phyloP scores from a whole-genome alignment of 2,329 filamentous ascomycete genomes.

The Hymenoscyphus scutula region DNA sequence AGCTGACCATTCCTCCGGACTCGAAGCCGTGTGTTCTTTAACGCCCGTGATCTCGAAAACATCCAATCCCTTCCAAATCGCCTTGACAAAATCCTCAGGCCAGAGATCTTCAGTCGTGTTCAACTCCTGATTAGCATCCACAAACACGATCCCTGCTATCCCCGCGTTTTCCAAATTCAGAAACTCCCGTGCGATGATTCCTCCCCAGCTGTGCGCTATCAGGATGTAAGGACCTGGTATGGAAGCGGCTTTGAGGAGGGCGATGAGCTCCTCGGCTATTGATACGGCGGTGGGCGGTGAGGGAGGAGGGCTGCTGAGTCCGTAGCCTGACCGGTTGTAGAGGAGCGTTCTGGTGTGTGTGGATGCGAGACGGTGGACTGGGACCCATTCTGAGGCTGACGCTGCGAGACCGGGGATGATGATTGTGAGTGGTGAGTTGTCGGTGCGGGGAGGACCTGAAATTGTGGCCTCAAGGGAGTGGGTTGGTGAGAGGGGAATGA shows the following conservation, averaged over 20 bases:
- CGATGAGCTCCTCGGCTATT: conserved; percentile 13
- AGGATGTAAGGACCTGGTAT: conserved; percentile 15
- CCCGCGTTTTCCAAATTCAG: conserved; percentile 14
- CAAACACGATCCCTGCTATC: conserved; percentile 17
- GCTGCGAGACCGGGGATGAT: conserved; percentile 27
- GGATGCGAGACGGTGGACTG: conserved; percentile 21
- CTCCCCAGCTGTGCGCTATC: conserved; percentile 18
- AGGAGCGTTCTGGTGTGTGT: conserved; percentile 24
- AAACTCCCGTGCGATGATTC: conserved; percentile 19
- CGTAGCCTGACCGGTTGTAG: conserved; percentile 29
- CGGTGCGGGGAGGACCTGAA: conserved; percentile 25
- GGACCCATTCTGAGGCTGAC: conserved; percentile 23
- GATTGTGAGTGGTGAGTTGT: conserved; percentile 24
- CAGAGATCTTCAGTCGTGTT: neutral
- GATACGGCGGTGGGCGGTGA: conserved; percentile 7
- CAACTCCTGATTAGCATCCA: conserved; percentile 15
- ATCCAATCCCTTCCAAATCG: conserved; percentile 9
- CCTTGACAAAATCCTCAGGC: neutral
- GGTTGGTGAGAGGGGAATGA: conserved; percentile 13
- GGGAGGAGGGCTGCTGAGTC: conserved; percentile 14
- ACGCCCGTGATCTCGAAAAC: conserved; percentile 10
- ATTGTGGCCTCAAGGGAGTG: conserved; percentile 24
- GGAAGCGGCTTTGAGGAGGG: conserved; percentile 11
- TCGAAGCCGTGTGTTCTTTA: neutral
- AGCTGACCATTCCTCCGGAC: conserved; percentile 10